Conservation (phyloP, 768 basidiomycete genomes). For the Russula vinacea region DNA sequence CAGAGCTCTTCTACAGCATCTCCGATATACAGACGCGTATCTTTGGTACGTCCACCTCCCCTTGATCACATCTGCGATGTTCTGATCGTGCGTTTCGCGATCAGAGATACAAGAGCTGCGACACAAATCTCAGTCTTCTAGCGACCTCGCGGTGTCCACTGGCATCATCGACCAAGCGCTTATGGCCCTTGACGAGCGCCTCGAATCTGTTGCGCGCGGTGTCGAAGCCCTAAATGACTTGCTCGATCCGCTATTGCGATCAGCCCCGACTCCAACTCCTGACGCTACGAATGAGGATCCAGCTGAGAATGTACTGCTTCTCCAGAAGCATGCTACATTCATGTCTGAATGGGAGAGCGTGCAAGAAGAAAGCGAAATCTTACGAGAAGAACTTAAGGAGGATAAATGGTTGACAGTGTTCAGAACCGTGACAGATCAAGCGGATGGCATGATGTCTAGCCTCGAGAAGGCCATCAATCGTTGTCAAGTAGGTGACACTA, state of each 20-base stretch:
- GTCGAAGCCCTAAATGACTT: conserved; percentile 67
- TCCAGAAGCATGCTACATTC: conserved; percentile 73
- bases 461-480: conserved; percentile 89
- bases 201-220: conserved; percentile 69
- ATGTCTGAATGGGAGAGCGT: conserved; percentile 77
- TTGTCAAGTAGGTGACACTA: conserved; percentile 64
- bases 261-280: conserved; percentile 48
- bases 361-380: conserved; percentile 71
- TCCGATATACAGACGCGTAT: conserved; percentile 90
- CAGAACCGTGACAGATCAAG: conserved; percentile 89
- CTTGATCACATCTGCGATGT: background rate
- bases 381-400: conserved; percentile 91
- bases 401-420: conserved; percentile 97
- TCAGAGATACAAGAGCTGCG: conserved; percentile 90
- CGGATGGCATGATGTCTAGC: conserved; percentile 96
- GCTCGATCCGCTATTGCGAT: conserved; percentile 55
- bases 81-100: background rate
- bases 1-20: conserved; percentile 80
- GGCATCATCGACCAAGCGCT: conserved; percentile 78
- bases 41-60: conserved; percentile 55
- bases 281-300: conserved; percentile 38
- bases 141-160: conserved; percentile 56
- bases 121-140: conserved; percentile 72
- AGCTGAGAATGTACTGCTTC: conserved; percentile 48
- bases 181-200: conserved; percentile 71